These are phyloP conservation scores for Calonectria pteridis DNA, from an alignment of 2,329 filamentous ascomycete genomes.

Conservation along the genomic window DNA sequence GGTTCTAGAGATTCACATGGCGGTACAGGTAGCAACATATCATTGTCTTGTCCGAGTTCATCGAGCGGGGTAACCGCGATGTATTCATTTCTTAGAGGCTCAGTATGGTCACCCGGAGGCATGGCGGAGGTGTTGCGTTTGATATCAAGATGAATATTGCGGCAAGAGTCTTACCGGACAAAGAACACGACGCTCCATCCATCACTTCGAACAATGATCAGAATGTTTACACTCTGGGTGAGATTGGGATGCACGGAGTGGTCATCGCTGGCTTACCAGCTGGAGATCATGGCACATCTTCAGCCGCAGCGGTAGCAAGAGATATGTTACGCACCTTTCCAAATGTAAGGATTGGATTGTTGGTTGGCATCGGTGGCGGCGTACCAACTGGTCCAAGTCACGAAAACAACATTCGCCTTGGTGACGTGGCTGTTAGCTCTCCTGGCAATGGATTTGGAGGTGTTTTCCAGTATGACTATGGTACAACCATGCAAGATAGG, in stretches of 20 bases:
- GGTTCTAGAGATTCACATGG: too few species aligned
- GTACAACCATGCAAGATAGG: neutral
- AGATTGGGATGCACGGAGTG: neutral
- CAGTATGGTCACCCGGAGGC: too few species aligned
- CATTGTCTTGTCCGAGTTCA: too few species aligned
- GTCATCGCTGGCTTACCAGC: neutral
- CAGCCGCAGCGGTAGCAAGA: neutral
- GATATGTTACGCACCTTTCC: slow-evolving; percentile 11
- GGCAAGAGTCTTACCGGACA: neutral
- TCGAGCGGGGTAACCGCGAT: too few species aligned
- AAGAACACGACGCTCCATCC: neutral
- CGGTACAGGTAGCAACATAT: too few species aligned
- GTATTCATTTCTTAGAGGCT: too few species aligned
- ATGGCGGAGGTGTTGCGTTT: too few species aligned
- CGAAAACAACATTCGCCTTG: neutral
- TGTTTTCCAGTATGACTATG: neutral
- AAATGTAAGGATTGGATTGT: neutral
- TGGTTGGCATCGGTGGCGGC: slow-evolving; percentile 11
- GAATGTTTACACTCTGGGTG: slow-evolving; percentile 11
- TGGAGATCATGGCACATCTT: neutral
- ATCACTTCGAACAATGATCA: neutral
- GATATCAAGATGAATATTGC: too few species aligned
- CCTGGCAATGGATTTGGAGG: neutral
- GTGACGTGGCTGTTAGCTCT: neutral
- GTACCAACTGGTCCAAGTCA: neutral